phyloP scores from a whole-genome alignment of 768 basidiomycete species.

The Stropharia rugosoannulata region DNA sequence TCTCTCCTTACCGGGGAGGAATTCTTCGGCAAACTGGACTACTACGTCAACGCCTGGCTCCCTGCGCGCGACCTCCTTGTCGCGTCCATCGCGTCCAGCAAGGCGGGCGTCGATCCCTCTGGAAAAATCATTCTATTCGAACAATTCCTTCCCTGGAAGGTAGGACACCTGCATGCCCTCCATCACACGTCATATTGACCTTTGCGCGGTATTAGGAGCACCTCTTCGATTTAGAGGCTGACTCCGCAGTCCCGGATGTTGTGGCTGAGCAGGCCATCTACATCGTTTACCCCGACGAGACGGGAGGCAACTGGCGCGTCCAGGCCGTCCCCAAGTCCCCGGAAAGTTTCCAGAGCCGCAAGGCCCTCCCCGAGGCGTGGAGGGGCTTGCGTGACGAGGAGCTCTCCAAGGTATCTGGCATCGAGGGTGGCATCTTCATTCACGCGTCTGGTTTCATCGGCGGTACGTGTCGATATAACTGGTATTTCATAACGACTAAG shows the following conservation, averaged over 20 bases:
- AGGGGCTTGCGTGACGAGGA: slow-evolving; percentile 86
- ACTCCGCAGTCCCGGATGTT: slow-evolving; percentile 38
- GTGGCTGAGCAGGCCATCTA: slow-evolving; percentile 66
- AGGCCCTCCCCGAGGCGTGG: slow-evolving; percentile 92
- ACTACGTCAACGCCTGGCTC: slow-evolving; percentile 88
- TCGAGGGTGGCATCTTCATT: slow-evolving; percentile 86
- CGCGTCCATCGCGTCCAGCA: slow-evolving; percentile 52
- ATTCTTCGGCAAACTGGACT: slow-evolving; percentile 76
- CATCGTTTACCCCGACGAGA: slow-evolving; percentile 88
- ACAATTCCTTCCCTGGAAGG: slow-evolving; percentile 88
- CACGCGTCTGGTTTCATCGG: slow-evolving; percentile 98
- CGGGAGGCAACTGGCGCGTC: slow-evolving; percentile 76
- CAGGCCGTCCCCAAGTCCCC: slow-evolving; percentile 86
- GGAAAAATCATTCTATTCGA: slow-evolving; percentile 83
- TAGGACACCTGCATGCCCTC: slow-evolving; percentile 20
- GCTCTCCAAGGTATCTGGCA: slow-evolving; percentile 69
- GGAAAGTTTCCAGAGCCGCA: slow-evolving; percentile 88
- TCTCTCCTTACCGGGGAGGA: slow-evolving; percentile 83
- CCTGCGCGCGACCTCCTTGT: slow-evolving; percentile 83
- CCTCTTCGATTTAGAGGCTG: slow-evolving; percentile 81
- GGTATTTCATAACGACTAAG: neutral
- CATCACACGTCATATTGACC: neutral
- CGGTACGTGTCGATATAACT: slow-evolving; percentile 45
- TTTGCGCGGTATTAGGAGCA: slow-evolving; percentile 54
- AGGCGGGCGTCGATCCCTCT: slow-evolving; percentile 58